phyloP scores from a whole-genome alignment of 148 eudicot genomes.

The Persicaria maculosa region DNA sequence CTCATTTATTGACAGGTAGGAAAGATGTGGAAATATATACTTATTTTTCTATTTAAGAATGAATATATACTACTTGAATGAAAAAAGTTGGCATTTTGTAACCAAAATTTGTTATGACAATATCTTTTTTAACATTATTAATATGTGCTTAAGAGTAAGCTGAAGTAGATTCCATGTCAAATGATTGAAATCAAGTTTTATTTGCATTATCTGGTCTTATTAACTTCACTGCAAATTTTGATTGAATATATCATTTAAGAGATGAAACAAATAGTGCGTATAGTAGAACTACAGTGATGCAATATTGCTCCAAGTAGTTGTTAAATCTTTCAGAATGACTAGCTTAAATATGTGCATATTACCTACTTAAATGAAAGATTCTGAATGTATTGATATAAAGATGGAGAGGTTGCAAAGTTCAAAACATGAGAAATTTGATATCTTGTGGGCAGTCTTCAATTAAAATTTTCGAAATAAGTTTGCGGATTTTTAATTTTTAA shows the following conservation, averaged over 20 bases:
- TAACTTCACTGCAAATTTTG: background rate
- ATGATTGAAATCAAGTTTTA: background rate
- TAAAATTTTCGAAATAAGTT: background rate
- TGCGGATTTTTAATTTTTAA: no score
- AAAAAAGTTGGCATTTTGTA: background rate
- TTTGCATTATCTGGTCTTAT: background rate
- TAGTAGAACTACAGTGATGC: background rate
- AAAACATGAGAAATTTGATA: background rate
- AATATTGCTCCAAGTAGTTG: background rate
- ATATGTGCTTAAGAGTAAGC: background rate
- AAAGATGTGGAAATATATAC: background rate
- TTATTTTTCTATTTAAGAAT: background rate
- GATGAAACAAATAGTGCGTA: background rate
- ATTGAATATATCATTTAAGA: background rate
- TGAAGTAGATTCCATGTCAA: background rate
- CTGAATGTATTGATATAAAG: background rate
- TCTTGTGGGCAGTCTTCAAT: background rate
- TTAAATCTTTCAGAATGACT: background rate
- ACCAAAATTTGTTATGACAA: background rate
- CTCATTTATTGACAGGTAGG: slow-evolving; percentile 91
- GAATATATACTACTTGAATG: background rate
- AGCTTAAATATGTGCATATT: background rate
- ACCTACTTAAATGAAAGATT: background rate
- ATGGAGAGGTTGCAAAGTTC: background rate
- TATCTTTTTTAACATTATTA: background rate